Evolutionary conservation across 1,139 yeast genomes (phyloP), one percentile per base, ranked within the genome.

Genomic region (Pichia sp.): DNA sequence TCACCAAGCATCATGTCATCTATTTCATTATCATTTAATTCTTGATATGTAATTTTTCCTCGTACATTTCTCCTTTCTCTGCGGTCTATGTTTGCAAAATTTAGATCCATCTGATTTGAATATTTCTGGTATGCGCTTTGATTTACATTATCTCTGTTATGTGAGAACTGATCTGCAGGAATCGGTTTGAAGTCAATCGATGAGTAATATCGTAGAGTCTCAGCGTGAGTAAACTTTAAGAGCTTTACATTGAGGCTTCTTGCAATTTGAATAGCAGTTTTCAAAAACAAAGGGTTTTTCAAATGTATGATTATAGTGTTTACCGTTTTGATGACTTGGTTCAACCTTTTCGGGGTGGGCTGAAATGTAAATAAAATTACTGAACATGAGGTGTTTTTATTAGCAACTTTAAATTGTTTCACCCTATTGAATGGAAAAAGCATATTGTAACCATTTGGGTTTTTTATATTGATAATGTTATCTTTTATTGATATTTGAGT

Each of bases 1-100:
- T 46, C 51, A 5, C 28, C 35, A 4, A 46, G 32, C 49, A 46
- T 44, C 10, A 38, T 31, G 10, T 45, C 49, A 14, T 43, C 44
- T 10, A 39, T 37, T n/a, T 22, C 19, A 22, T 45, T 48, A 25
- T 45, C 49, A 31, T 45, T 45, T 10, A 43, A 42, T 26, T 48
- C 45, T n/a, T 23, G 34, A 9, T 33, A 21, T 1, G 34, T 34
- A 5, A 38, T n/a, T 15, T 44, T 31, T 11, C 33, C 18, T 24
- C 36, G 30, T 15, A 38, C 18, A 17, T 10, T 10, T 11, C 32
- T 30, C 23, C 46, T 40, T 25, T 46, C 43, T 10, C 31, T 33
- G 28, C 47, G 40, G 3, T 37, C 38, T 14, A 39, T n/a, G 26
- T 41, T 44, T n/a, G 43, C 31, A 34, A 43, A 38, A 26, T 43